phyloP scores from a whole-genome alignment of 1,284 basidiomycete genomes.

The Trichosporon ovoides region DNA sequence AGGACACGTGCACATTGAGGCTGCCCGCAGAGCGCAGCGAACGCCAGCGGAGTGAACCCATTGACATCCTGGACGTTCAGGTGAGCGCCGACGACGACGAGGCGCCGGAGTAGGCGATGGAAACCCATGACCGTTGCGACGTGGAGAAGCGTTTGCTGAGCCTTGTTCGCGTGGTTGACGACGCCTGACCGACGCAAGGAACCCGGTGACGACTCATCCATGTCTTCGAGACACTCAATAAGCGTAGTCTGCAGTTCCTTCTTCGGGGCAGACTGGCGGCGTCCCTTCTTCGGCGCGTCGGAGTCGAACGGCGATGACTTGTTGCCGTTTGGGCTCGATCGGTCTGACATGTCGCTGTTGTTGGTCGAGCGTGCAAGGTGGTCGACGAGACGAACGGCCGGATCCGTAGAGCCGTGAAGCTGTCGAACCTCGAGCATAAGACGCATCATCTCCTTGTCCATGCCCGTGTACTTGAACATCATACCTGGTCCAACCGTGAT shows the following conservation, averaged over 20 bases:
- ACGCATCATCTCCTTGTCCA: slow-evolving; percentile 44
- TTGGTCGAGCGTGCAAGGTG: slow-evolving; percentile 25
- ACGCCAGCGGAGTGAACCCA: slow-evolving; percentile 84
- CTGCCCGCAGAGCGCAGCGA: slow-evolving; percentile 69
- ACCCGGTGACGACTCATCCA: slow-evolving; percentile 37
- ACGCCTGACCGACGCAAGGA: slow-evolving; percentile 53
- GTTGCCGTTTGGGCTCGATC: slow-evolving; percentile 24
- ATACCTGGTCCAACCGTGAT: slow-evolving; percentile 24
- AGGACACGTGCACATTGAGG: slow-evolving; percentile 64
- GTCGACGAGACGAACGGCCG: slow-evolving; percentile 38
- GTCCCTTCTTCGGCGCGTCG: slow-evolving; percentile 31
- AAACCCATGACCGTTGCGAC: slow-evolving; percentile 78
- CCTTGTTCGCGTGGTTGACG: slow-evolving; percentile 59
- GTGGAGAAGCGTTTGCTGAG: slow-evolving; percentile 79
- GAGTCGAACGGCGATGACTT: slow-evolving; percentile 20
- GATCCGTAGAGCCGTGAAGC: slow-evolving; percentile 33
- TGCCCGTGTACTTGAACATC: slow-evolving; percentile 38
- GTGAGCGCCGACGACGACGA: slow-evolving; percentile 69
- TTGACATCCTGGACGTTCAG: slow-evolving; percentile 80
- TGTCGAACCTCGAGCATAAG: slow-evolving; percentile 39
- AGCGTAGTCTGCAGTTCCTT: slow-evolving; percentile 65
- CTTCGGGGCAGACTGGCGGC: slow-evolving; percentile 25
- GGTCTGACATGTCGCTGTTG: slow-evolving; percentile 31
- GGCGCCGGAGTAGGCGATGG: slow-evolving; percentile 63
- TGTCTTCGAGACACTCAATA: slow-evolving; percentile 61